Evolutionary conservation across 345 rosid genomes (phyloP).

Genomic region (Xanthoceras sorbifolium): DNA sequence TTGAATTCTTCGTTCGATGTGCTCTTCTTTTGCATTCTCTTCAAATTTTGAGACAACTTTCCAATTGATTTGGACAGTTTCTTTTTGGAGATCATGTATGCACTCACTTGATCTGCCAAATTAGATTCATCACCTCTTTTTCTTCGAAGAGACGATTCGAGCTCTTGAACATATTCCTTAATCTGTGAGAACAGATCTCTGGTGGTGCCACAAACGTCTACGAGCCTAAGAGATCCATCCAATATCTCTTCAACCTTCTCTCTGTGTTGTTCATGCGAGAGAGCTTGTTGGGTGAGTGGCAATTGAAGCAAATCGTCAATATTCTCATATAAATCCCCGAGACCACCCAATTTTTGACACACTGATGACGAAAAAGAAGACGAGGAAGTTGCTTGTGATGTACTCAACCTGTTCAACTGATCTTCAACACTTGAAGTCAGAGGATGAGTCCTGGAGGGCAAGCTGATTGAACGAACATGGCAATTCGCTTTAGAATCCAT

Average conservation of each 20-base stretch:
- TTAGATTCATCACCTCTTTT: not conserved
- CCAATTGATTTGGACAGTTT: conserved; percentile 6
- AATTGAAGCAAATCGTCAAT: conserved; percentile 28
- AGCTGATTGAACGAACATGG: conserved; percentile 30
- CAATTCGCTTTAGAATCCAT: conserved; percentile 8
- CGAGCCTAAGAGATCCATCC: conserved; percentile 29
- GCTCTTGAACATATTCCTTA: not conserved
- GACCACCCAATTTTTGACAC: conserved; percentile 13
- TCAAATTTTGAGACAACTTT: not conserved
- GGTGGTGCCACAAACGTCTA: conserved; percentile 17
- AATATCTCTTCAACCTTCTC: not conserved
- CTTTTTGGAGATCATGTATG: conserved; percentile 19
- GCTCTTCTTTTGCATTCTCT: not conserved
- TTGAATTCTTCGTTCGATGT: not conserved
- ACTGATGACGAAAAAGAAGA: conserved; percentile 5
- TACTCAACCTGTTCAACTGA: conserved; percentile 17
- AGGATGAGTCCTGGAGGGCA: conserved; percentile 32
- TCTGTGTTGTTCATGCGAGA: not conserved
- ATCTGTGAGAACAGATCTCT: not conserved
- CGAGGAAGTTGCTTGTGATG: conserved; percentile 18
- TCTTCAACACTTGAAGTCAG: conserved; percentile 15
- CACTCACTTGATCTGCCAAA: not conserved
- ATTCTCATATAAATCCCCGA: conserved; percentile 18
- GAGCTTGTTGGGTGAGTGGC: conserved; percentile 10
- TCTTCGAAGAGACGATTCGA: not conserved